A percentile compares a stretch with the other conserved stretches of the same genome.
These are phyloP conservation scores for Sclerotinia trifoliorum DNA, from an alignment of 2,329 filamentous ascomycete species.

Conservation along the genomic window DNA sequence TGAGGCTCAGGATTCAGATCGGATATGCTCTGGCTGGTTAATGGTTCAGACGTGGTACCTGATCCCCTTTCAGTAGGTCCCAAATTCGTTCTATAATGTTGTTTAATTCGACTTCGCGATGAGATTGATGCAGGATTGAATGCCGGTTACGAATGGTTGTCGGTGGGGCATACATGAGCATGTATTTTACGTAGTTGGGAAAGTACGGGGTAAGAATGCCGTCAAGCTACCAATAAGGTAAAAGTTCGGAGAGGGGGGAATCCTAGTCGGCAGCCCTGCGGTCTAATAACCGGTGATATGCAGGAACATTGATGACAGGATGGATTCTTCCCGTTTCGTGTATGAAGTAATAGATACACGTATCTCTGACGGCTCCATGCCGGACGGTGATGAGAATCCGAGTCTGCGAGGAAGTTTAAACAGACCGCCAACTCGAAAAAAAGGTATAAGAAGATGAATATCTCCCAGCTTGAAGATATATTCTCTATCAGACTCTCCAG, in stretches of 20 bases:
- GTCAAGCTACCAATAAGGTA: not conserved
- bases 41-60: too few species aligned
- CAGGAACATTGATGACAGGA: not conserved
- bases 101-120: not conserved
- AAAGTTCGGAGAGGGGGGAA: not conserved
- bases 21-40: too few species aligned
- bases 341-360: not conserved
- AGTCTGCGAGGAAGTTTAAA: not conserved
- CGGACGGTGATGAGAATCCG: not conserved
- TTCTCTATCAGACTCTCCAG: not conserved
- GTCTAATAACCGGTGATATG: not conserved
- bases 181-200: not conserved
- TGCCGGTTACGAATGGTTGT: not conserved
- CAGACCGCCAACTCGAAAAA: not conserved
- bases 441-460: not conserved
- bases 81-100: not conserved
- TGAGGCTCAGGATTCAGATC: too few species aligned
- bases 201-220: not conserved
- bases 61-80: not conserved
- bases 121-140: not conserved
- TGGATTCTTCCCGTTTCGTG: not conserved
- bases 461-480: not conserved
- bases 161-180: not conserved
- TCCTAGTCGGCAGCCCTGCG: not conserved
- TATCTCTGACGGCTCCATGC: slow-evolving; percentile 1